Evolutionary conservation across 768 basidiomycete species (phyloP), one percentile per base, ranked within the genome.

Genomic region (Candolleomyces eurysporus): DNA sequence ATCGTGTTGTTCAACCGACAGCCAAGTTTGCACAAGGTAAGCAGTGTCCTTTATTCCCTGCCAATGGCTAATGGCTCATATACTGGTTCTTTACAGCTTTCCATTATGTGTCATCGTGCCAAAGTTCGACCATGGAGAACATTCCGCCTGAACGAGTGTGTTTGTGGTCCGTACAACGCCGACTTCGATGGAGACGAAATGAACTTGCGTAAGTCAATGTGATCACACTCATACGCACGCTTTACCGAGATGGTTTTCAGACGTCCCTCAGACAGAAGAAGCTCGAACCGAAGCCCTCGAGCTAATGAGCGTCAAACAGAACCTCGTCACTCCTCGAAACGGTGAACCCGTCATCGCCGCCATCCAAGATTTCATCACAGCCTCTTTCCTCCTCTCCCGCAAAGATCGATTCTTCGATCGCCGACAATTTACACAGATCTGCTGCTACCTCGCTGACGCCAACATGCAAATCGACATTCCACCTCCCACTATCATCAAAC

Each of bases 161-260:
- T 98, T 9, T 99, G 97, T 75, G 95, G 93, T 51, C 97, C 97
- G 8, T 98, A 98, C 76, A 98, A 98, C 70, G 97, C 97, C 53
- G 97, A 99, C 80, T 99, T 99, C 65, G 97, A 99, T 72, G 97
- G 97, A 63, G 97, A 99, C 72, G 97, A 99, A 73, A 99, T 99
- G 97, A 99, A 99, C 76, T 79, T 99, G 68, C 97, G 96, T 96
- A 69, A 68, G 92, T 71, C 8, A 55, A 16, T 32, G 50, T 62
- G 14, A 42, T 9, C n/a, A 22, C 22, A 16, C 14, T 3, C 31
- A 4, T 2, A 9, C 6, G 26, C 36, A 26, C 17, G 51, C 31
- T 30, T 56, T 17, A 22, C 32, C 42, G 16, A 8, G 21, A 17
- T 36, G 42, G 4, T 58, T 50, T 21, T 7, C 63, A 98, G 96